phyloP scores from a whole-genome alignment of 2,329 filamentous ascomycete species.

The Davidsoniella virescens region DNA sequence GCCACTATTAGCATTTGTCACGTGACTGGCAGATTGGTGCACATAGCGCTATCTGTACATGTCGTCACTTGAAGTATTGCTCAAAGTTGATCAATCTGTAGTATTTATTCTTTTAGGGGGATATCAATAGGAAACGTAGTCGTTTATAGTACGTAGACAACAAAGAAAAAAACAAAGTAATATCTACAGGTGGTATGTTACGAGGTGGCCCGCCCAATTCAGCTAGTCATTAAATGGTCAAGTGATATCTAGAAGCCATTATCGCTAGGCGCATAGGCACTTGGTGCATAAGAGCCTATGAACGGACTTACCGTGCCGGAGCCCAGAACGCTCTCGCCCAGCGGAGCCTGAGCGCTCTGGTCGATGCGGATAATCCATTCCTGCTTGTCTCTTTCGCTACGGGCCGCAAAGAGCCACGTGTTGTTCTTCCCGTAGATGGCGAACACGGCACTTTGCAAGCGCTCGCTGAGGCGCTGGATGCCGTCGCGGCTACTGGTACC shows the following conservation, averaged over 20 bases:
- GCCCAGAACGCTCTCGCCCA: constrained; percentile 19
- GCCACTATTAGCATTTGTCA: not conserved
- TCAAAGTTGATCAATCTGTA: too few species aligned
- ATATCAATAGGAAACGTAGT: too few species aligned
- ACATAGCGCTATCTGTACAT: too few species aligned
- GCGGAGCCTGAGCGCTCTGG: constrained; percentile 46
- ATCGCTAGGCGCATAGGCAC: constrained; percentile 1
- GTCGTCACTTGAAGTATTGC: too few species aligned
- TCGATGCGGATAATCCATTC: constrained; percentile 97
- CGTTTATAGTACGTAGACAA: too few species aligned
- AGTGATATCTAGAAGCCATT: not conserved
- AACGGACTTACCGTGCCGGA: not conserved
- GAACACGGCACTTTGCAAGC: constrained; percentile 61
- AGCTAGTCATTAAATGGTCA: too few species aligned
- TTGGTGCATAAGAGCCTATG: constrained; percentile 7
- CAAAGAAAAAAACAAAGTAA: too few species aligned
- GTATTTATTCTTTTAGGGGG: not conserved
- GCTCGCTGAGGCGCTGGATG: constrained; percentile 37
- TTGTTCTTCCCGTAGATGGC: constrained; percentile 89
- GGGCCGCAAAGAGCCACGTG: constrained; percentile 83
- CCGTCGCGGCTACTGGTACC: constrained; percentile 19
- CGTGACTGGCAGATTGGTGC: too few species aligned
- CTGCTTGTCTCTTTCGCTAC: constrained; percentile 80
- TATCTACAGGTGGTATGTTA: too few species aligned
- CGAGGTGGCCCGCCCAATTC: too few species aligned